Evolutionary conservation across 257 asterid species (phyloP), one percentile per base, ranked within the genome.

Genomic region (Buddleja alternifolia): DNA sequence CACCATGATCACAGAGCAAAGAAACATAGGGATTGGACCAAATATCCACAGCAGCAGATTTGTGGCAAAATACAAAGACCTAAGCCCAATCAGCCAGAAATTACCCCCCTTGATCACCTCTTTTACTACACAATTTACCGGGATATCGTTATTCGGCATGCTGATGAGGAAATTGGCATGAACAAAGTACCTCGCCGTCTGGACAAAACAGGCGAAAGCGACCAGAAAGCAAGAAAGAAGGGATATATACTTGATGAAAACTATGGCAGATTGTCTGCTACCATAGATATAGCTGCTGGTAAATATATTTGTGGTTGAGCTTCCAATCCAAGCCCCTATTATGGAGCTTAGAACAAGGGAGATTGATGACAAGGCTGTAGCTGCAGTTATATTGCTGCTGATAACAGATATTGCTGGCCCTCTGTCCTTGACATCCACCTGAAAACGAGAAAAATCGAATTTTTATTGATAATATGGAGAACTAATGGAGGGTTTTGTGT

Each of bases 1-100:
- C 60, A 86, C 96, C 84, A 77, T 81, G 24, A 79, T 29, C 59
- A 74, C 70, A 0, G 94, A 81, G 69, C 86, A 77, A 47, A 69
- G 45, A 61, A 89, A 71, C 90, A 85, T 84, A 3, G 92, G 95
- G 61, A 89, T 89, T 0, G 96, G 95, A 41, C 95, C 95, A 53
- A 85, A 86, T 36, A 83, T 74, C 96, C 95, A 86, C 10, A 83
- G 29, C 76, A 86, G 54, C 73, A 89, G 54, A 50, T 41, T 76
- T 7, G 77, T 69, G 23, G 92, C 86, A 0, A 89, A 77, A 66
- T 76, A 74, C 54, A 80, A 84, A 4, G 84, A 82, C 57, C 90
- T 77, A 8, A 84, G 72, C n/a, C 94, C 94, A 39, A 77, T 17
- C 23, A 78, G 73, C 82, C 86, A 89, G 69, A 66, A 85, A 61